phyloP scores from a whole-genome alignment of 768 basidiomycete genomes.

The Dioszegia aurantiaca region DNA sequence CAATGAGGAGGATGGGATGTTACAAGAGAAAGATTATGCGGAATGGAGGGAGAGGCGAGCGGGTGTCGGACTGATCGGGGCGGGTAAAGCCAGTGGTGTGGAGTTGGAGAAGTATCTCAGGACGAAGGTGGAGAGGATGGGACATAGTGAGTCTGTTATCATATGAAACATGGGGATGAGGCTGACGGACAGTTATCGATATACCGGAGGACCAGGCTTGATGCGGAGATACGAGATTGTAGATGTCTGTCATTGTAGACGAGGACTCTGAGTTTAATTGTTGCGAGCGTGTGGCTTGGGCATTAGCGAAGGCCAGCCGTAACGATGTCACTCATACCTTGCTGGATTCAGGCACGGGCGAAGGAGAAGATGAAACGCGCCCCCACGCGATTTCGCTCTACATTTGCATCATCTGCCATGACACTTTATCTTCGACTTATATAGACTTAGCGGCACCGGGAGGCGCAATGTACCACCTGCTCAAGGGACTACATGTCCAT shows the following conservation, averaged over 20 bases:
- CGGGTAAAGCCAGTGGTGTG: conserved; percentile 68
- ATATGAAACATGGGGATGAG: neutral
- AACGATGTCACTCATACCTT: too few species aligned
- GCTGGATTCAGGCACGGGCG: too few species aligned
- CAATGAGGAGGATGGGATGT: conserved; percentile 16
- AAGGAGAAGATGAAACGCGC: too few species aligned
- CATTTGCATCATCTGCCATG: neutral
- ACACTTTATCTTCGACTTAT: too few species aligned
- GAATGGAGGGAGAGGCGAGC: conserved; percentile 56
- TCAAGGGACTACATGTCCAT: conserved; percentile 87
- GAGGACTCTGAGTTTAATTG: too few species aligned
- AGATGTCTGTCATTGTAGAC: too few species aligned
- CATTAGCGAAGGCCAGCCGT: too few species aligned
- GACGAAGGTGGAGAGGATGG: conserved; percentile 96
- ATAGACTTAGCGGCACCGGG: too few species aligned
- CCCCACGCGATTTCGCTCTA: neutral
- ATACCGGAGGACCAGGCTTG: conserved; percentile 27
- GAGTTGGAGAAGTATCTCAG: conserved; percentile 92
- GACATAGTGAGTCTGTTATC: conserved; percentile 59
- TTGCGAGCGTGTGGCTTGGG: too few species aligned
- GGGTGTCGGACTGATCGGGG: conserved; percentile 79
- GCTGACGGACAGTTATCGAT: conserved; percentile 31
- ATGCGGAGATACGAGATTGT: neutral
- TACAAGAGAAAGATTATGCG: conserved; percentile 35
- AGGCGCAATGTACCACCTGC: conserved; percentile 77